Percentiles rank a stretch among this genome's conserved stretches.
phyloP scores from a whole-genome alignment of 345 rosid species.

The Eucalyptus cladocalyx region DNA sequence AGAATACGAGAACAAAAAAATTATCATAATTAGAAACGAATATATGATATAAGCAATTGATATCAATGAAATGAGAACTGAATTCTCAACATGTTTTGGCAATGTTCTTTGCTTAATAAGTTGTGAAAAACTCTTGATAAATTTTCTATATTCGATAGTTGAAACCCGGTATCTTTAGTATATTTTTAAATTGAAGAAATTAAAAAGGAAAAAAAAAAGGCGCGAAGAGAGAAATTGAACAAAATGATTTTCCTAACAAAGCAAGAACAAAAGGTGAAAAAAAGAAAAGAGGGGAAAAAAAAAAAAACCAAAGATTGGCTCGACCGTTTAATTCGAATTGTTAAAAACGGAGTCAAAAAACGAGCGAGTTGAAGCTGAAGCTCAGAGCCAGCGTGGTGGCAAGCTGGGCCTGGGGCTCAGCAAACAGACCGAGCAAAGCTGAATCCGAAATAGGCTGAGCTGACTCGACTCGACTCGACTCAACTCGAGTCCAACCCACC shows the following conservation, averaged over 20 bases:
- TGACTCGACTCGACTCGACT: background rate
- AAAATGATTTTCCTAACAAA: background rate
- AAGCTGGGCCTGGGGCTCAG: background rate
- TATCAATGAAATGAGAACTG: background rate
- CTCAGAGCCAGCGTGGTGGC: background rate
- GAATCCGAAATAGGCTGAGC: too few relatives aligned
- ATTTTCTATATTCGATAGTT: accelerated
- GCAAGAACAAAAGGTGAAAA: background rate
- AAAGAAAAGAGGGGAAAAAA: background rate
- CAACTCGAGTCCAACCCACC: background rate
- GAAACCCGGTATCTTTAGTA: accelerated
- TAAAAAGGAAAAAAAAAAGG: accelerated
- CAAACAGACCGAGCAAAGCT: background rate
- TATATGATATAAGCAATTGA: background rate
- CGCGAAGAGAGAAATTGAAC: background rate
- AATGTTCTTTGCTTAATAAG: too few relatives aligned
- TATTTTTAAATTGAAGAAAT: background rate
- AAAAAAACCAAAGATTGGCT: background rate
- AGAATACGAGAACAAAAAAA: background rate
- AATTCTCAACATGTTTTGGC: background rate
- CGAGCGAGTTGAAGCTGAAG: background rate
- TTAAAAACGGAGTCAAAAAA: background rate
- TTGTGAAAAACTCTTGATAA: background rate
- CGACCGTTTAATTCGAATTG: background rate
- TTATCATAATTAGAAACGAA: background rate